Evolutionary conservation across 2,329 filamentous ascomycete species (phyloP), one percentile per base, ranked within the genome.

Genomic region (Aureobasidium sp.): DNA sequence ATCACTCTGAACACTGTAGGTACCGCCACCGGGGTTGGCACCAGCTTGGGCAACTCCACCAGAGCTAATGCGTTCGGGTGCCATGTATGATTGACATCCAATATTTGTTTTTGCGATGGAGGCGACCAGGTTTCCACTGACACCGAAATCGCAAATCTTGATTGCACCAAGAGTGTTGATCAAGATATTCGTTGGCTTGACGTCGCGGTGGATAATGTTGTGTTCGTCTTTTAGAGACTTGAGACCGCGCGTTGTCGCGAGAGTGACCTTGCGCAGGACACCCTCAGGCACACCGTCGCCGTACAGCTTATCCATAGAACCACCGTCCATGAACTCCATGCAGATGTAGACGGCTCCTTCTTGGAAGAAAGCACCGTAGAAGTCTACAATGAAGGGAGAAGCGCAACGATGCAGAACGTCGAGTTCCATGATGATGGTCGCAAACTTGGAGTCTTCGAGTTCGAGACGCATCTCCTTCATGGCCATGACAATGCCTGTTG

Each of bases 61-160:
- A 53, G 90, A 91, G 9, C 91, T 91, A 69, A 99, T 99, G 66
- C 94, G 82, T 75, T 99, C 94, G 0, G 94, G 94, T 0, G 94
- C 94, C 94, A 99, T 99, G 77, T 99, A 99, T 71, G 92, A 97
- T 76, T 99, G 94, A 71, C 94, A 99, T 42, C 94, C 94, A 69
- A 99, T 99, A 72, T 99, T 99, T 32, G 94, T 99, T 77, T 95
- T 96, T 57, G 94, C 94, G 69, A 97, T 97, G 77, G 91, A 96
- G 27, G 94, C 93, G 27, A 99, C 94, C 29, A 99, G 78, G 69
- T 99, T 99, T 59, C 94, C 94, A 67, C 90, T 95, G 61, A 99
- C 94, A 61, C 94, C 94, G 73, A 99, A 99, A 75, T 99, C 94
- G 75, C 94, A 99, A 62, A 99, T 96, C 77, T 99, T 99, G 79